Percentiles rank a stretch among this genome's conserved stretches.
Evolutionary conservation across 176 grass and related monocot species (phyloP).

Genomic region (Zoysia pacifica): DNA sequence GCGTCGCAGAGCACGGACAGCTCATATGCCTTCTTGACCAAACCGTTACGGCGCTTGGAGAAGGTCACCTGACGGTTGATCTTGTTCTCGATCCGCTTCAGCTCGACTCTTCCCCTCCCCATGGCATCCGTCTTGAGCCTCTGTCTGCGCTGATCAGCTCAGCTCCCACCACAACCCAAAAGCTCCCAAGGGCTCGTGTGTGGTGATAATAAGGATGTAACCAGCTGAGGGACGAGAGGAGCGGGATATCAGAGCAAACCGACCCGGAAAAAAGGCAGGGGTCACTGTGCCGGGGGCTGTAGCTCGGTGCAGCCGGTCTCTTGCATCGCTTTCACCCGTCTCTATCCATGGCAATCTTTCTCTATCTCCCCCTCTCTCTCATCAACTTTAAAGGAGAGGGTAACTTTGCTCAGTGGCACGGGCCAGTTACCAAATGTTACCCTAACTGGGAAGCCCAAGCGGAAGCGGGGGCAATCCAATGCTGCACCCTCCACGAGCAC

Average conservation of each 20-base stretch:
- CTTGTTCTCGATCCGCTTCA: conserved; percentile 98
- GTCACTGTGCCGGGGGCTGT: conserved; percentile 31
- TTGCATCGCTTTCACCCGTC: conserved; percentile 45
- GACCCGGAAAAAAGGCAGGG: conserved; percentile 16
- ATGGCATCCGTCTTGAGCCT: conserved; percentile 35
- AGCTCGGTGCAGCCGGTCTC: conserved; percentile 48
- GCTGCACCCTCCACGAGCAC: conserved; percentile 24
- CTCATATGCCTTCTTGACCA: conserved; percentile 96
- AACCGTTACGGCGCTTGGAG: conserved; percentile 88
- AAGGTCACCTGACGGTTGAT: conserved; percentile 98
- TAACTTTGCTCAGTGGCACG: conserved; percentile 38
- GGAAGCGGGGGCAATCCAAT: conserved; percentile 45
- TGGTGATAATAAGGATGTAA: conserved; percentile 38
- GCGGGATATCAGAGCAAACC: conserved; percentile 34
- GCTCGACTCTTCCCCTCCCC: conserved; percentile 87
- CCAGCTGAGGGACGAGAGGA: conserved; percentile 1
- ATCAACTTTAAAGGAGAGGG: conserved; percentile 43
- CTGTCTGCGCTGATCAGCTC: neutral
- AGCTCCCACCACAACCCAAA: neutral
- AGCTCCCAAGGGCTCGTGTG: conserved; percentile 12
- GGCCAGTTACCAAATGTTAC: conserved; percentile 49
- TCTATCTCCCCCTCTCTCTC: conserved; percentile 1
- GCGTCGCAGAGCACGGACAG: conserved; percentile 94
- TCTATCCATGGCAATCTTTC: conserved; percentile 3
- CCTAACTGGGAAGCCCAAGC: conserved; percentile 52